A percentile compares a stretch with the other conserved stretches of the same genome.
Conservation (phyloP, 768 basidiomycete genomes). For the Tricholoma hemisulphureum region DNA sequence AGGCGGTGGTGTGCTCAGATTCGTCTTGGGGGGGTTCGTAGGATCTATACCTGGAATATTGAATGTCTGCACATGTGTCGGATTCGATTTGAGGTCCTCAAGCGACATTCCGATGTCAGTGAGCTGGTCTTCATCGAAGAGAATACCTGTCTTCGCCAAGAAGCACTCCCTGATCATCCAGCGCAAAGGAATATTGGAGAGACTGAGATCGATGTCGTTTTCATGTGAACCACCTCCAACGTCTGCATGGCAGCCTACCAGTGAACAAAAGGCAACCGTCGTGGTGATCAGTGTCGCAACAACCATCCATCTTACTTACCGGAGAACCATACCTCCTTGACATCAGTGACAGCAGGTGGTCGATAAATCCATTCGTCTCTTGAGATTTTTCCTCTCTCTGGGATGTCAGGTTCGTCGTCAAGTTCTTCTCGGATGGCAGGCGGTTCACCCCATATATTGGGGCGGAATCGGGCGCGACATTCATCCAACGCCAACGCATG, state of each 20-base stretch:
- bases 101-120: conserved; percentile 19
- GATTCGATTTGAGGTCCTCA: conserved; percentile 3
- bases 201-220: conserved; percentile 16
- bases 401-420: conserved; percentile 13
- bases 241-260: conserved; percentile 20
- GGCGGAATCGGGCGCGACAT: conserved; percentile 56
- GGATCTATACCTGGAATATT: too few relatives aligned
- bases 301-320: conserved; percentile 6
- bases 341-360: conserved; percentile 19
- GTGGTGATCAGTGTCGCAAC: too few relatives aligned
- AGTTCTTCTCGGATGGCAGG: not conserved
- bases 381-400: conserved; percentile 1
- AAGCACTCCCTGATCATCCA: conserved; percentile 32
- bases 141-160: conserved; percentile 18
- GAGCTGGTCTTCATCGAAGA: conserved; percentile 20
- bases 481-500: conserved; percentile 67
- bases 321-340: conserved; percentile 25
- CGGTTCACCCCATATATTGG: conserved; percentile 43
- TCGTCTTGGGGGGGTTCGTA: too few relatives aligned
- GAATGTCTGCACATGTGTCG: too few relatives aligned
- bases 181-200: conserved; percentile 25
- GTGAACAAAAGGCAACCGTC: not conserved
- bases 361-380: conserved; percentile 19
- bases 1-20: too few relatives aligned
- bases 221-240: conserved; percentile 26